Percentiles rank a stretch among this genome's conserved stretches.
phyloP scores from a whole-genome alignment of 192 early-diverging fungal species.

The Linnemannia elongata region DNA sequence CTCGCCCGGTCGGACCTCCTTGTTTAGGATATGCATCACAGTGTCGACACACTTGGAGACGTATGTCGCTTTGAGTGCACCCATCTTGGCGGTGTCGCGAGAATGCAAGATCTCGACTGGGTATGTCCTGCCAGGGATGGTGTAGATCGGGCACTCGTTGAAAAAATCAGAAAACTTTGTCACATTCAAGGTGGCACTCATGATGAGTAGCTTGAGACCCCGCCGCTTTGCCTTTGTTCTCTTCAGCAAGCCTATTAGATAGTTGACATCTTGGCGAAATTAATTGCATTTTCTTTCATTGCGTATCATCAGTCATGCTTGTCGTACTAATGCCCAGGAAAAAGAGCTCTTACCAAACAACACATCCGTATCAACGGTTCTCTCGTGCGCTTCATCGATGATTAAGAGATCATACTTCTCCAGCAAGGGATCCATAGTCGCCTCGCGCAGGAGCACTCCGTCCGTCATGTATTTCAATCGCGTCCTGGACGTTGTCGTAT shows the following conservation, averaged over 20 bases:
- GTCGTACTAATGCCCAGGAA: not conserved
- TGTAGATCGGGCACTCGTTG: conserved; percentile 81
- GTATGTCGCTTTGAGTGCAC: conserved; percentile 76
- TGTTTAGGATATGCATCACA: conserved; percentile 81
- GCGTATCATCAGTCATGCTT: not conserved
- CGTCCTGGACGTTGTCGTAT: conserved; percentile 87
- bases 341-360: conserved; percentile 74
- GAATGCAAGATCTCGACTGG: conserved; percentile 65
- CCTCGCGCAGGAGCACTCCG: conserved; percentile 94
- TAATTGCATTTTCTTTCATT: not conserved
- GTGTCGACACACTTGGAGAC: conserved; percentile 82
- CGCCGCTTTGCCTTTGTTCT: conserved; percentile 77
- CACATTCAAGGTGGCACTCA: conserved; percentile 86
- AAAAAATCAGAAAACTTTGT: conserved; percentile 89
- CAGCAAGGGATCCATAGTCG: conserved; percentile 83
- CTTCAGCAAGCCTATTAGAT: conserved; percentile 72
- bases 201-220: conserved; percentile 90
- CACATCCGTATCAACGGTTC: conserved; percentile 94
- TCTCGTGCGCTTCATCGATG: conserved; percentile 98
- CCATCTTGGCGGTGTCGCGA: conserved; percentile 65
- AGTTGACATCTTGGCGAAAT: not conserved
- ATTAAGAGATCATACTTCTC: conserved; percentile 92
- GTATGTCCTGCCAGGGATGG: conserved; percentile 79
- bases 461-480: conserved; percentile 98
- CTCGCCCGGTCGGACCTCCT: conserved; percentile 66